Conservation (phyloP, 768 basidiomycete genomes). For the Tubosaeta brunneosetosa region DNA sequence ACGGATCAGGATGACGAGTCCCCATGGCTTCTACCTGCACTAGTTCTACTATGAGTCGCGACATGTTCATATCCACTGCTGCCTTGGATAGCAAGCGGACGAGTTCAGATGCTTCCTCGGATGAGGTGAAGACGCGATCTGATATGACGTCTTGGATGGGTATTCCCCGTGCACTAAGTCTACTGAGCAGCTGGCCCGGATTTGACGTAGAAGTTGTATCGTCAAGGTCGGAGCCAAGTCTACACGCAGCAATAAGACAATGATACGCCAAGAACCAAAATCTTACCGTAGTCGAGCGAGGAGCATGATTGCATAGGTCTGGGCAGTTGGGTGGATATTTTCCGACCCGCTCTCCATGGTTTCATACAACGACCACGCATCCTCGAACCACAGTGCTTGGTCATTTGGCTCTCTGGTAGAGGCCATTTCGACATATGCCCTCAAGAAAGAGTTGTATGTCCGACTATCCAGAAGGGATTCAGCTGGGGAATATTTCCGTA, state of each 20-base stretch:
- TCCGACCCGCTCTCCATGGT: conserved; percentile 49
- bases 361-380: conserved; percentile 57
- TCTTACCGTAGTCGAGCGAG: conserved; percentile 51
- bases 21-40: conserved; percentile 50
- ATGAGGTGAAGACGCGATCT: conserved; percentile 50
- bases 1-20: conserved; percentile 35
- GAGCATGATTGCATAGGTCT: conserved; percentile 70
- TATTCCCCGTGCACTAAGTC: conserved; percentile 47
- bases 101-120: conserved; percentile 51
- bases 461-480: conserved; percentile 44
- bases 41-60: conserved; percentile 50
- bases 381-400: conserved; percentile 53
- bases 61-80: conserved; percentile 52
- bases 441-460: conserved; percentile 62
- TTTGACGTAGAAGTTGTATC: conserved; percentile 11
- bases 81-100: conserved; percentile 55
- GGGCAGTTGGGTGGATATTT: conserved; percentile 44
- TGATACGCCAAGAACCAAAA: background rate
- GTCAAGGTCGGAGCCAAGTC: conserved; percentile 36
- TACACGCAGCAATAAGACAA: conserved; percentile 21
- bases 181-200: conserved; percentile 36
- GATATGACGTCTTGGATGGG: conserved; percentile 49
- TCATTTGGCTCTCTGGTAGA: conserved; percentile 40
- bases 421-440: conserved; percentile 61
- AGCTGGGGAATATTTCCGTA: conserved; percentile 43